Conservation (phyloP, 2,329 filamentous ascomycete species). For the Fusarium robinianum region DNA sequence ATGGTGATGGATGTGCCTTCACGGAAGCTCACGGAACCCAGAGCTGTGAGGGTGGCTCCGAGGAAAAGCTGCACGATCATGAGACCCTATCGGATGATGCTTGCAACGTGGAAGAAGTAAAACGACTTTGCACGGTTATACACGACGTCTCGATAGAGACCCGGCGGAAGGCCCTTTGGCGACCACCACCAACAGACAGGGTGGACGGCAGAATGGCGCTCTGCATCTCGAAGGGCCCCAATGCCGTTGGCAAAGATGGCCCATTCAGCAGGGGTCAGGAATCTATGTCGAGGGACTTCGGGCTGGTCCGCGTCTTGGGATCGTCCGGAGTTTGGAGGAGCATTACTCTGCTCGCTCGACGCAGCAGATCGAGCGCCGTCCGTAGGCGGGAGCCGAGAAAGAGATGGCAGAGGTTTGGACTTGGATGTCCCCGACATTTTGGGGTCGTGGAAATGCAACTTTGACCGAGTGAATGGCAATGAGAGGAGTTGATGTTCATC, state of each 20-base stretch:
- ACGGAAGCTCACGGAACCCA: slow-evolving; percentile 48
- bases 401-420: neutral
- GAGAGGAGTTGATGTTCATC: neutral
- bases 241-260: slow-evolving; percentile 52
- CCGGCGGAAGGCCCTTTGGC: slow-evolving; percentile 51
- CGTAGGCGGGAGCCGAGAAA: neutral
- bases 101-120: slow-evolving; percentile 50
- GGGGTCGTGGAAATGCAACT: neutral
- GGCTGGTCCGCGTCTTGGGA: neutral
- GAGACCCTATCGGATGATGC: slow-evolving; percentile 49
- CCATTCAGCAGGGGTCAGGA: slow-evolving; percentile 52
- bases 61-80: slow-evolving; percentile 56
- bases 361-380: neutral
- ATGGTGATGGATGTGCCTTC: slow-evolving; percentile 51
- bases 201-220: slow-evolving; percentile 48
- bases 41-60: slow-evolving; percentile 54
- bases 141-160: slow-evolving; percentile 55
- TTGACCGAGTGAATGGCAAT: neutral
- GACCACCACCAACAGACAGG: slow-evolving; percentile 51
- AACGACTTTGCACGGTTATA: slow-evolving; percentile 50
- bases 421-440: slow-evolving; percentile 4
- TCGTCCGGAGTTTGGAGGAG: neutral
- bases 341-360: neutral
- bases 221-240: slow-evolving; percentile 52
- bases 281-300: slow-evolving; percentile 39